Base-by-base conservation (phyloP, 345 rosid species). In the Aquilaria yunnanensis region DNA sequence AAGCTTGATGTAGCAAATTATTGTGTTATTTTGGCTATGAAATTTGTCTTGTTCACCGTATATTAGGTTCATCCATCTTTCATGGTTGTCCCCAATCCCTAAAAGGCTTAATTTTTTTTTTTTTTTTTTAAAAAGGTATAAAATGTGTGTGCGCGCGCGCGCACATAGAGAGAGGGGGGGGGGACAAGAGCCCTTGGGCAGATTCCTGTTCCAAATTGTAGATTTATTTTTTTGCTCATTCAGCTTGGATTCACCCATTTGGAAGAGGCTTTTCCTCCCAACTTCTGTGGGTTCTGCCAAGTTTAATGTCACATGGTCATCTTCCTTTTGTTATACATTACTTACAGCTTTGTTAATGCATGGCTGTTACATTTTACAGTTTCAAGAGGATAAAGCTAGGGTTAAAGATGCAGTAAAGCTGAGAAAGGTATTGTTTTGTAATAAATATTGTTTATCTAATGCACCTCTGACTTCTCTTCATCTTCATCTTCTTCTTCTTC, bases 381-480 rank as follows among this genome's bases (percentile, higher is more conserved):
- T 86, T 72, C 89, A 86, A 47, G 95, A 83, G 45, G 89, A 88
- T 76, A 94, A 85, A 73, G 67, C 74, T 67, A 81, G 86, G 63
- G 73, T 94, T 74, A 87, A 90, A 70, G 92, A 86, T 74, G 72
- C 78, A 66, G 74, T 85, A 74, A 93, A 86, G 74, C 66, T 85
- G 67, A 82, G 78, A 75, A 90, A 84, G 93, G 99, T 90, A 74
- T 47, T 41, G 60, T 32, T 14, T 51, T 51, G 31, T 37, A 5
- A 37, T 37, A 9, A 4, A 4, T 1, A 37, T 5, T 37, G 43
- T 37, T 37, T 5, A 37, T 37, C 43, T 5, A 37, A 4, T 37
- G 14, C 67, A 54, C 45, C 29, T 56, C 14, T 14, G 32, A 32
- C 33, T 14, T 45, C 14, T 61, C 51, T 51, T 63, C 12, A 14